phyloP scores from a whole-genome alignment of 352 stramenopile genomes.

The Phytophthora foliorum region DNA sequence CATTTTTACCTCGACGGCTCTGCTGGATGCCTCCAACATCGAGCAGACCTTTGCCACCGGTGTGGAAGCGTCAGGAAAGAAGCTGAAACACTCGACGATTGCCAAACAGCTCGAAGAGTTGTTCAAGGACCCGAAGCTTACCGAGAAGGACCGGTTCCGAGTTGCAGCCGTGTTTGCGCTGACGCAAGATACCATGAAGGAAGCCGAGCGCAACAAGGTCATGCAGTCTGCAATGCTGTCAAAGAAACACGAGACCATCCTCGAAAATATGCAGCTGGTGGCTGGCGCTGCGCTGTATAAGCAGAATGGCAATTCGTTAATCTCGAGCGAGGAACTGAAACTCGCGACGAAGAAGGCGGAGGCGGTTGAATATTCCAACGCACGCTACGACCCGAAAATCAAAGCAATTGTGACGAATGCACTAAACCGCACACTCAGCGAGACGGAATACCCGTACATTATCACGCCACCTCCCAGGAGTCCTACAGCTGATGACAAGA shows the following conservation, averaged over 20 bases:
- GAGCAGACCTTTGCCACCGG: conserved; percentile 96
- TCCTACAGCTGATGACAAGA: conserved; percentile 53
- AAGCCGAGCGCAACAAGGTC: conserved; percentile 88
- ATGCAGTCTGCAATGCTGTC: conserved; percentile 87
- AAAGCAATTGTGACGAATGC: conserved; percentile 69
- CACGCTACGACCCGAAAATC: conserved; percentile 79
- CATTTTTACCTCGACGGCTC: conserved; percentile 86
- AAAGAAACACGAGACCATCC: conserved; percentile 64
- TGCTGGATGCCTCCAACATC: conserved; percentile 94
- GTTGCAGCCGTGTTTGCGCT: conserved; percentile 95
- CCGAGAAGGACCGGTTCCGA: conserved; percentile 87
- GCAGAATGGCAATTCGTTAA: conserved; percentile 65
- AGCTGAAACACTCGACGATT: conserved; percentile 87
- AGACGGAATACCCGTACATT: conserved; percentile 85
- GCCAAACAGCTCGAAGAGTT: conserved; percentile 91
- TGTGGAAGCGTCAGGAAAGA: conserved; percentile 93
- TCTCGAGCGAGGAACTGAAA: conserved; percentile 74
- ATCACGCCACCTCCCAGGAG: conserved; percentile 74
- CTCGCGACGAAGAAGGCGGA: conserved; percentile 71
- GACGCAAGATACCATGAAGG: conserved; percentile 92
- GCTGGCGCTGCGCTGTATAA: conserved; percentile 63
- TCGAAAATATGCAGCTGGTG: conserved; percentile 78
- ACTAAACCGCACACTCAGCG: conserved; percentile 69
- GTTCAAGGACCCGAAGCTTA: conserved; percentile 85
- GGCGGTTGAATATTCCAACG: conserved; percentile 80